phyloP scores from a whole-genome alignment of 2,329 filamentous ascomycete genomes.

The Fusarium stilboides region DNA sequence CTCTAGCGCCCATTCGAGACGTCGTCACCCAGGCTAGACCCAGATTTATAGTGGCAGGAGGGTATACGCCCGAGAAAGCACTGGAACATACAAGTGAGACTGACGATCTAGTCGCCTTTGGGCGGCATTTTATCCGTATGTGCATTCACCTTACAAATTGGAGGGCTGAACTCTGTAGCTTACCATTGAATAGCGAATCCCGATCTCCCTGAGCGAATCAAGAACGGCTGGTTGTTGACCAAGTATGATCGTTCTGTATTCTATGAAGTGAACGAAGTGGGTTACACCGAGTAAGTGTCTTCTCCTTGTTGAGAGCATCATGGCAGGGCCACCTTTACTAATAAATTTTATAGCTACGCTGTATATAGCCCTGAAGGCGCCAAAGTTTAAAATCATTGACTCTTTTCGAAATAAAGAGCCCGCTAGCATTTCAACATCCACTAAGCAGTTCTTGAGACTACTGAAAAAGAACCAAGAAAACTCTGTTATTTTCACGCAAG shows the following conservation, averaged over 20 bases:
- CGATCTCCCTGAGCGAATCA: conserved; percentile 36
- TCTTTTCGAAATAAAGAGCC: too few species aligned
- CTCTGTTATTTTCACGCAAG: too few species aligned
- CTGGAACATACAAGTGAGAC: conserved; percentile 49
- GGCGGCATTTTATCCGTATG: conserved; percentile 50
- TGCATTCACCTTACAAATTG: fast-evolving
- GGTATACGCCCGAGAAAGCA: conserved; percentile 51
- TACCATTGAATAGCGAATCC: conserved; percentile 33
- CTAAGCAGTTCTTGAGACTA: too few species aligned
- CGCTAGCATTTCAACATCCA: too few species aligned
- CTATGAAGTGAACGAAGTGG: conserved; percentile 27
- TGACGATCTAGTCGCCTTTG: conserved; percentile 54
- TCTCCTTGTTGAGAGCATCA: too few species aligned
- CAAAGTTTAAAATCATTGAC: too few species aligned
- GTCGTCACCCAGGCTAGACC: conserved; percentile 48
- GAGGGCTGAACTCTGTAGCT: neutral
- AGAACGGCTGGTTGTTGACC: conserved; percentile 35
- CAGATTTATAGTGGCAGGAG: conserved; percentile 54
- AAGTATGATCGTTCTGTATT: conserved; percentile 39
- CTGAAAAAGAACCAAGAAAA: too few species aligned
- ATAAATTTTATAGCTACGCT: conserved; percentile 4
- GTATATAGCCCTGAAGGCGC: conserved; percentile 8
- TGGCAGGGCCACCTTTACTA: neutral
- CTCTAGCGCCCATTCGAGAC: conserved; percentile 52
- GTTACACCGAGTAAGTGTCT: conserved; percentile 37